Conservation (phyloP, 1,139 yeast genomes). For the Geotrichum reessii region DNA sequence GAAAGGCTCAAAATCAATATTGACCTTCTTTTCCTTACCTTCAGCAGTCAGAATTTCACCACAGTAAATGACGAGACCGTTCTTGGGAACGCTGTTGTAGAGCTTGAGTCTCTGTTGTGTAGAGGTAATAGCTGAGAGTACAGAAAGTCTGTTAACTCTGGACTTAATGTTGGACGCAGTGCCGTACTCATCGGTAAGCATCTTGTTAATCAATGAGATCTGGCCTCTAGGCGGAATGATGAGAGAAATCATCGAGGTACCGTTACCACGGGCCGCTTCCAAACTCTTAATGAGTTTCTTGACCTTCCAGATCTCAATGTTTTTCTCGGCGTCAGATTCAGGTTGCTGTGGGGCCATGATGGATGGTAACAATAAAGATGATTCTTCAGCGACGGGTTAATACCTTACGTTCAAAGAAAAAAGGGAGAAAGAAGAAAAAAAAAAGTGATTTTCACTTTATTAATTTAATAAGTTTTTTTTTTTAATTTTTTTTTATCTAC, state of each 20-base stretch:
- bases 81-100: slow-evolving; percentile 82
- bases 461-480: neutral
- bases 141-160: slow-evolving; percentile 92
- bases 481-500: neutral
- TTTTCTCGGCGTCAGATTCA: slow-evolving; percentile 73
- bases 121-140: slow-evolving; percentile 91
- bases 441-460: neutral
- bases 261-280: slow-evolving; percentile 92
- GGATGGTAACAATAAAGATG: neutral
- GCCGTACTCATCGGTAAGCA: slow-evolving; percentile 97
- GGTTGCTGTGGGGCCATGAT: slow-evolving; percentile 30
- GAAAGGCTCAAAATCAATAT: slow-evolving; percentile 94
- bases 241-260: slow-evolving; percentile 96
- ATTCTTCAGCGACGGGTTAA: neutral
- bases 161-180: slow-evolving; percentile 97
- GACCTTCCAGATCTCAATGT: slow-evolving; percentile 98
- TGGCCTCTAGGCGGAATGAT: slow-evolving; percentile 93
- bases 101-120: slow-evolving; percentile 93
- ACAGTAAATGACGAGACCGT: slow-evolving; percentile 93
- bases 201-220: slow-evolving; percentile 77
- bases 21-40: slow-evolving; percentile 93
- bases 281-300: slow-evolving; percentile 67
- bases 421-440: neutral
- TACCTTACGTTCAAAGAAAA: neutral
- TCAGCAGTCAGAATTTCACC: slow-evolving; percentile 97